Base-by-base conservation (phyloP, 768 basidiomycete genomes). In the Xanthoconium purpureum region DNA sequence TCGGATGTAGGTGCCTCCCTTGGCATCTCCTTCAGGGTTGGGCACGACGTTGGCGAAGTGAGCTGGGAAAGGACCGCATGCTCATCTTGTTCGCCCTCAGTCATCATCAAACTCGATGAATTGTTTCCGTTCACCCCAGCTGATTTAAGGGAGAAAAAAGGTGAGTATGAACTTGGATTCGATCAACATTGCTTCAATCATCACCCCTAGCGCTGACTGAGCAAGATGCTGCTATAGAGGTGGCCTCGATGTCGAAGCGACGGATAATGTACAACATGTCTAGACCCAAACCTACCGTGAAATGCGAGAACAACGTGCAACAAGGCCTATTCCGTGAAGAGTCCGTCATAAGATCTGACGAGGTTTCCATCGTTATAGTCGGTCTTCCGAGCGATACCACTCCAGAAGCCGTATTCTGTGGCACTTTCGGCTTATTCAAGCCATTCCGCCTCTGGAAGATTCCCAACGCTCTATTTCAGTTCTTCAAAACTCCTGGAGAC, bases 351-450 rank as follows among this genome's bases (percentile, higher is more conserved):
- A 35, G n/a, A 29, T 33, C 48, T 10, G 62, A 64, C 32, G 62
- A 63, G 28, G 63, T 64, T 42, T 52, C 56, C 18, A 60, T 64
- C 20, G 54, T 52, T 5, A 44, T 63, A 39, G 37, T 64, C n/a
- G 63, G 59, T n/a, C 54, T 64, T 33, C 49, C 58, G 20, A 52
- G 18, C 14, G 53, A 58, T 39, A 44, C 55, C 36, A 60, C 50
- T 33, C 60, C 51, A 28, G 61, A 57, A 24, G 17, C 52, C 15
- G n/a, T 56, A 28, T 62, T 62, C 40, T 58, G 55, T 30, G 62
- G 61, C 8, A 62, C 58, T 13, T 49, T 54, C 15, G 60, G 62
- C 30, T 51, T 63, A 28, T 57, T 54, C 17, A 35, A 57, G 15
- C 61, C 55, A 10, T 24, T 56, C 12, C 18, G n/a, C 36, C 40